These are phyloP conservation scores for Dactylis glomerata DNA, from an alignment of 176 grass and related monocot genomes.

Conservation along the genomic window DNA sequence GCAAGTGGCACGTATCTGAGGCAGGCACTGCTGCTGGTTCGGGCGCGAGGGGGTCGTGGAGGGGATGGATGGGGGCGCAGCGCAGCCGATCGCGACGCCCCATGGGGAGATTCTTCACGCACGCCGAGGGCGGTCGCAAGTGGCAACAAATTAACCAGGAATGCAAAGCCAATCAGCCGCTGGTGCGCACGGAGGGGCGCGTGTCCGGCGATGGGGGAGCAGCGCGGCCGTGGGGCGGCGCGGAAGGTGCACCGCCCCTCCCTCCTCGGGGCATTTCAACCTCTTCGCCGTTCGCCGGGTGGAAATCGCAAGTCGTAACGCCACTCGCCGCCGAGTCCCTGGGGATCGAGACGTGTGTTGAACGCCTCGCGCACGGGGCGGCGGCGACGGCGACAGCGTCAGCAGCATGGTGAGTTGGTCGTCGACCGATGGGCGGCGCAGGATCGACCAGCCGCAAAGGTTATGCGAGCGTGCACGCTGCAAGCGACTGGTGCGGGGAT, in stretches of 20 bases:
- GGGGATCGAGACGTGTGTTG: background rate
- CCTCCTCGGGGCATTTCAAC: background rate
- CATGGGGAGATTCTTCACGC: constrained; percentile 16
- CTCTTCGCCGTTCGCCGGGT: constrained; percentile 8
- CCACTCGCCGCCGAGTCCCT: background rate
- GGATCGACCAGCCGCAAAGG: background rate
- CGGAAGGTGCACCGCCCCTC: background rate
- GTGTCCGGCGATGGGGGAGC: constrained; percentile 44
- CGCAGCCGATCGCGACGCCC: background rate
- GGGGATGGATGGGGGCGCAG: background rate
- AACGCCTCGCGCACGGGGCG: background rate
- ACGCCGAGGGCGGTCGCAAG: background rate
- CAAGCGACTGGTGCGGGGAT: background rate
- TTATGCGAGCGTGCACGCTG: no score
- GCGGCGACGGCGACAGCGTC: background rate
- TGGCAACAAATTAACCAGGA: constrained; percentile 7
- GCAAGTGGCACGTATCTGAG: background rate
- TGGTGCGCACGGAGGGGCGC: constrained; percentile 1
- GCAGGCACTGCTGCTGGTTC: background rate
- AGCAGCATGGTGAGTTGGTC: background rate
- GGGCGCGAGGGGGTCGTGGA: background rate
- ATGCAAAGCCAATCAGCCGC: background rate
- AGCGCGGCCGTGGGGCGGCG: constrained; percentile 28
- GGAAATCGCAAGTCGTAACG: background rate
- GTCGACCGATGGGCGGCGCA: constrained; percentile 4